phyloP scores from a whole-genome alignment of 805 yeast species.

The Zygotorulaspora florentina region DNA sequence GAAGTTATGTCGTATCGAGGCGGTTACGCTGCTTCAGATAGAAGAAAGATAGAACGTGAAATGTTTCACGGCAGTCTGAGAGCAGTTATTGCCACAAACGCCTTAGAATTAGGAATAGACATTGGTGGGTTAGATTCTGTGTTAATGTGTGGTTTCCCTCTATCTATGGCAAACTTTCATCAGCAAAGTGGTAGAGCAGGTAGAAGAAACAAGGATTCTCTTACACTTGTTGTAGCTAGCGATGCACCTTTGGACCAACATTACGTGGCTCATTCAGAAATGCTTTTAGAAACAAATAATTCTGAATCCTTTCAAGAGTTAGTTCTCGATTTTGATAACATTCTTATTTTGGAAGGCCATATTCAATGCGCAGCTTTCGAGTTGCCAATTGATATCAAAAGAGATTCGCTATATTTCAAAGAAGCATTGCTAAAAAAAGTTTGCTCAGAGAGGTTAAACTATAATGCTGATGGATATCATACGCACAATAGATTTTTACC shows the following conservation, averaged over 20 bases:
- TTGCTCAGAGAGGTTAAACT: constrained; percentile 39
- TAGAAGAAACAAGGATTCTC: constrained; percentile 75
- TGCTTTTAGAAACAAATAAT: constrained; percentile 27
- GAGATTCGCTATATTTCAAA: constrained; percentile 55
- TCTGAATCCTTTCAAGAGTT: constrained; percentile 61
- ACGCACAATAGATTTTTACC: constrained; percentile 62
- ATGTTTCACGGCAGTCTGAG: constrained; percentile 84
- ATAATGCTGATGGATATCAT: constrained; percentile 46
- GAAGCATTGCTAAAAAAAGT: constrained; percentile 31
- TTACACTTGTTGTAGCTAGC: constrained; percentile 81
- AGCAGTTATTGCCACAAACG: constrained; percentile 92
- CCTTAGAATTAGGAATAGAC: constrained; percentile 92
- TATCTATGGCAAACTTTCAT: constrained; percentile 78
- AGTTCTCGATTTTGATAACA: constrained; percentile 56
- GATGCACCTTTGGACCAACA: constrained; percentile 82
- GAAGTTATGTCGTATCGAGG: constrained; percentile 92
- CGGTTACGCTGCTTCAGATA: constrained; percentile 82
- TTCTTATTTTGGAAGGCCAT: constrained; percentile 70
- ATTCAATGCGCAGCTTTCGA: constrained; percentile 94
- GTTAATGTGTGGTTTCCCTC: constrained; percentile 87
- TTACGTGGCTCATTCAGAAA: constrained; percentile 54
- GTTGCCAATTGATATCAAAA: constrained; percentile 52
- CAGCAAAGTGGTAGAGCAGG: constrained; percentile 99
- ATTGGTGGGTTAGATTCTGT: constrained; percentile 91
- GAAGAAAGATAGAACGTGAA: constrained; percentile 81